A percentile compares a stretch with the other conserved stretches of the same genome.
These are phyloP conservation scores for Scutellospora calospora DNA, from an alignment of 371 early-diverging fungal genomes.

Conservation along the genomic window DNA sequence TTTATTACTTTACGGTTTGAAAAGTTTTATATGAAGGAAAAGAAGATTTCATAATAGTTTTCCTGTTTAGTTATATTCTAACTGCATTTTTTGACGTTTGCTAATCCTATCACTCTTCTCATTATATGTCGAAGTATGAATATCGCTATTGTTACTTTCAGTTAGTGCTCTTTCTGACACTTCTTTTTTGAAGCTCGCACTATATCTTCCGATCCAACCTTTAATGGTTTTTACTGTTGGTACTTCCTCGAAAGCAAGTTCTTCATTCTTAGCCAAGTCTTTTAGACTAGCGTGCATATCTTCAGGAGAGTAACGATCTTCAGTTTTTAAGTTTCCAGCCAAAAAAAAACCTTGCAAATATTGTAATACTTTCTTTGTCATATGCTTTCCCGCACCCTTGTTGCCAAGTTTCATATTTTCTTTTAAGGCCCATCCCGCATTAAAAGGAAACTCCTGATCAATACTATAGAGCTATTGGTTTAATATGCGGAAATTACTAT, in stretches of 20 bases:
- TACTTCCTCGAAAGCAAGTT: neutral
- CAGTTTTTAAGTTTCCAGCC: neutral
- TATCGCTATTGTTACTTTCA: neutral
- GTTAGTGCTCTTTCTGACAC: constrained; percentile 6
- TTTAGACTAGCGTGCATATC: neutral
- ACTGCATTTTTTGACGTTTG: neutral
- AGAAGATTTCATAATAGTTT: constrained; percentile 1
- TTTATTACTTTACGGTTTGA: constrained; percentile 1
- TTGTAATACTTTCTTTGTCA: too few relatives aligned
- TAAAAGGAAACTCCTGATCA: neutral
- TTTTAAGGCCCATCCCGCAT: neutral
- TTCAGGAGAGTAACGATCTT: neutral
- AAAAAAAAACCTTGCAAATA: constrained; percentile 7
- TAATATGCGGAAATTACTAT: too few relatives aligned
- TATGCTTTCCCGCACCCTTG: neutral
- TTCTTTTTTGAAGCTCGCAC: neutral
- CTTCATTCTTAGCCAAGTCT: neutral
- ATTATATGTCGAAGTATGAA: neutral
- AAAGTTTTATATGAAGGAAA: too few relatives aligned
- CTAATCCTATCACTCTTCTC: neutral
- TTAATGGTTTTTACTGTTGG: neutral
- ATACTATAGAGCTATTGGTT: neutral
- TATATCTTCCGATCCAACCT: neutral
- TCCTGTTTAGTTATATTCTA: neutral
- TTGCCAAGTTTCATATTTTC: neutral